Evolutionary conservation across 768 basidiomycete genomes (phyloP), one percentile per base, ranked within the genome.

Genomic region (Hirschioporus abietinus): DNA sequence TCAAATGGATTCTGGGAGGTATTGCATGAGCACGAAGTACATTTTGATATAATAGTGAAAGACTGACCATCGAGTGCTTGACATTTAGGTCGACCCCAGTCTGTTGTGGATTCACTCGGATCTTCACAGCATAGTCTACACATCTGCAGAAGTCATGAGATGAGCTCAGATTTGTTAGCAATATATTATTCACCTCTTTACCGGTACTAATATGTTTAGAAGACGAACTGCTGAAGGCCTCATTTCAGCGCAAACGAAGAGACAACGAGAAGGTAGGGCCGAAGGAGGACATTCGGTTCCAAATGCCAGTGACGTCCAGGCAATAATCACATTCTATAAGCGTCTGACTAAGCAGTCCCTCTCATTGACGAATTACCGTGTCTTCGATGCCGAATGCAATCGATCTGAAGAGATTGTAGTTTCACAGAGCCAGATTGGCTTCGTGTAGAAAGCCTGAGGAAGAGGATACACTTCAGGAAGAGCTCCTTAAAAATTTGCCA

Each of bases 111-210:
- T 96, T 96, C 63, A 99, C 94, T 64, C 96, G 92, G 80, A 99
- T 97, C 84, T 98, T 99, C 78, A 96, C 95, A 3, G 95, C 91
- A 87, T 93, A 99, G 80, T 99, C 97, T 64, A 99, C 91, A 64
- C 92, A 89, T 69, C 93, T 97, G 69, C 30, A 12, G 36, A 42
- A 64, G 25, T 7, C n/a, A 36, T 60, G 23, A 62, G 15, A 35
- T 9, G 34, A 1, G 64, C 6, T 57, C 7, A 1, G 18, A 35
- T 25, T 30, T 18, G 5, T 7, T 12, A 7, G 12, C 23, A 63
- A 35, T 1, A 25, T 17, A 9, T n/a, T 20, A 18, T 17, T 65
- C 72, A 93, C 88, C 96, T 84, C 81, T 99, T 99, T 63, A 98
- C 87, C 26, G 96, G 96, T 7, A 98, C 95, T 64, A 99, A 88